Evolutionary conservation across 352 stramenopile species (phyloP), one percentile per base, ranked within the genome.

Genomic region (Phytophthora parvispora): DNA sequence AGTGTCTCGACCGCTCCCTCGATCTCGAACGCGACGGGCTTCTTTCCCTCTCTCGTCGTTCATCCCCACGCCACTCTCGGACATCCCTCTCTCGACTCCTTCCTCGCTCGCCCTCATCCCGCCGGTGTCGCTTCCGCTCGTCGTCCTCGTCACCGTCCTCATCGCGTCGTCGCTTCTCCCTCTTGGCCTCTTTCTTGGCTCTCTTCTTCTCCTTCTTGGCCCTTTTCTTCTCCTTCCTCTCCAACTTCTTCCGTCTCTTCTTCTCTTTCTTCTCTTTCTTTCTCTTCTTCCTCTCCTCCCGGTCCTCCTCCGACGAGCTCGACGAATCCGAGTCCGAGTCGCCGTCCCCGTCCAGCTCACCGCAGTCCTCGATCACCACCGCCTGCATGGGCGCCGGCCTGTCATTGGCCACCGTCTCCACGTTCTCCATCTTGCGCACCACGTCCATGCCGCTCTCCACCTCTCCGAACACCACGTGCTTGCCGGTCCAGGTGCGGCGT

Each of bases 401-500:
- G 71, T 99, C 89, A 45, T 83, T 88, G 6, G 72, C 55, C 42
- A 86, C 88, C 9, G 83, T 97, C 43, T 97, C 75, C 20, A 93
- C 88, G 54, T 82, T 80, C 73, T 99, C 98, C 81, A 99, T 34
- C 45, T 24, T 52, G 22, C 47, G 47, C 55, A 96, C 79, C 43
- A 94, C 75, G 12, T 92, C 68, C 78, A 92, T 89, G 0, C 90
- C 91, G 4, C 64, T 67, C 24, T 86, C 74, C 15, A 99, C 98
- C 65, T 98, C 92, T 20, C 98, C 98, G 80, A 99, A 99, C n/a
- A 99, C 97, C 18, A 99, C 97, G 83, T 99, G 98, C 79, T 99
- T 99, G 28, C 94, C 92, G n/a, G 78, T 99, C 97, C 31, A 99
- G 81, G 69, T 99, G 97, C 6, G 97, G 95, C 12, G 97, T 99